A percentile compares a stretch with the other conserved stretches of the same genome.
Conservation (phyloP, 768 basidiomycete genomes). For the Lactifluus hygrophoroides region DNA sequence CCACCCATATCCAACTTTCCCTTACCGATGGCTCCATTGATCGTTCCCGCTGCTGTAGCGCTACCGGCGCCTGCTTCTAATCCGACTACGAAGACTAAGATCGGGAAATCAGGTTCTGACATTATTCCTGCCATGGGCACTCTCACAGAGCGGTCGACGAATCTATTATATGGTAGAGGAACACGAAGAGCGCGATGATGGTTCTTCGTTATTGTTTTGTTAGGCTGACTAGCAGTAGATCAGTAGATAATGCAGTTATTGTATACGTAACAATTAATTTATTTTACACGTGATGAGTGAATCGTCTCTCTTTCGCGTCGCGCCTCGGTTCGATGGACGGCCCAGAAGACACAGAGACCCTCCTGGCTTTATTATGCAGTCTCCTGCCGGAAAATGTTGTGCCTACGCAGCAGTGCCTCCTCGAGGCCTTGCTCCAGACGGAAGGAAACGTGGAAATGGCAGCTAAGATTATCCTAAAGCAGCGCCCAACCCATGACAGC, state of each 20-base stretch:
- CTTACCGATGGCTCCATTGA: not conserved
- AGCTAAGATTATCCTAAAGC: conserved; percentile 3
- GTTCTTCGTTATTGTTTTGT: not conserved
- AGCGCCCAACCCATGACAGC: not conserved
- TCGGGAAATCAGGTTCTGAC: conserved; percentile 18
- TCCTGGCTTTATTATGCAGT: conserved; percentile 19
- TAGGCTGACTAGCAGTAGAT: not conserved
- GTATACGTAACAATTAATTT: too few species aligned
- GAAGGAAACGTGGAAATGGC: conserved; percentile 17
- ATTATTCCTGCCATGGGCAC: conserved; percentile 22
- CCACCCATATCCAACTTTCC: not conserved
- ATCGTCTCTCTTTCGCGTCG: too few species aligned
- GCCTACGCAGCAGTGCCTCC: conserved; percentile 11
- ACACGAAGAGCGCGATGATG: conserved; percentile 13
- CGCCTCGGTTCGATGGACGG: not conserved
- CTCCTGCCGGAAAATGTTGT: conserved; percentile 12
- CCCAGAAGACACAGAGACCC: conserved; percentile 17
- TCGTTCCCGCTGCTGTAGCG: conserved; percentile 12
- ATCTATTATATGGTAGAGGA: conserved; percentile 23
- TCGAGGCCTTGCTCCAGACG: conserved; percentile 17
- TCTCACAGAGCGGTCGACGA: conserved; percentile 30
- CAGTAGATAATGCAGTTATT: not conserved
- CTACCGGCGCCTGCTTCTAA: conserved; percentile 18
- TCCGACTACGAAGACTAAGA: conserved; percentile 21
- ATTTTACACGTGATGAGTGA: not conserved